Conservation (phyloP, 169 alveolate genomes). For the Cryptosporidium meleagridis region DNA sequence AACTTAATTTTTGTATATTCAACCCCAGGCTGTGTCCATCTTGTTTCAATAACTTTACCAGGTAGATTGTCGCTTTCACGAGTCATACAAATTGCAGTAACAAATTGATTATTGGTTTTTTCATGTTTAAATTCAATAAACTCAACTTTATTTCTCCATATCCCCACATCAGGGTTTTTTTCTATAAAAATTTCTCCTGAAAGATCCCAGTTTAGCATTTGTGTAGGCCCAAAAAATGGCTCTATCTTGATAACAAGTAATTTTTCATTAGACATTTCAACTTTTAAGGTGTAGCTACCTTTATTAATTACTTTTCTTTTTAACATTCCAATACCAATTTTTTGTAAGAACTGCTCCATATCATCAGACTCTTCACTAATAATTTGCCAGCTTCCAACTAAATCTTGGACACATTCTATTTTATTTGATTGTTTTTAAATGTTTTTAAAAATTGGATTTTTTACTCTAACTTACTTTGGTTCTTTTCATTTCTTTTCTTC, state of each 20-base stretch:
- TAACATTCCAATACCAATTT: constrained; percentile 39
- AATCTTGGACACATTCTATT: constrained; percentile 19
- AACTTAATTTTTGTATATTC: constrained; percentile 16
- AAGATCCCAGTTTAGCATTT: constrained; percentile 56
- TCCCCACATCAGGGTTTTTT: constrained; percentile 49
- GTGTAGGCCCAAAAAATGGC: constrained; percentile 70
- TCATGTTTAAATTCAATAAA: constrained; percentile 37
- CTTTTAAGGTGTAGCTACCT: constrained; percentile 49
- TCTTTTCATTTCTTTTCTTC: background rate
- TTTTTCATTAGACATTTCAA: background rate
- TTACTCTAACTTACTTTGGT: constrained; percentile 29
- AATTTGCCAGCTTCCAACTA: constrained; percentile 41
- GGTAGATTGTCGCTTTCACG: constrained; percentile 34
- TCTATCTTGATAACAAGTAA: constrained; percentile 12
- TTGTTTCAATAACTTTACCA: constrained; percentile 36
- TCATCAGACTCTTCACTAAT: constrained; percentile 32
- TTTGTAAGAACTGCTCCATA: constrained; percentile 26
- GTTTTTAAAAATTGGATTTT: background rate
- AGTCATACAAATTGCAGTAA: constrained; percentile 27
- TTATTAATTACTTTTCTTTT: constrained; percentile 60
- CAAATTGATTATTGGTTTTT: constrained; percentile 15
- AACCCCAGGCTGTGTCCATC: constrained; percentile 51
- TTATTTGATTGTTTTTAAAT: background rate
- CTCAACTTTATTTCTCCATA: constrained; percentile 55
- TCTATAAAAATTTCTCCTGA: constrained; percentile 28